Conservation (phyloP, 768 basidiomycete species). For the Lactarius akahatsu region DNA sequence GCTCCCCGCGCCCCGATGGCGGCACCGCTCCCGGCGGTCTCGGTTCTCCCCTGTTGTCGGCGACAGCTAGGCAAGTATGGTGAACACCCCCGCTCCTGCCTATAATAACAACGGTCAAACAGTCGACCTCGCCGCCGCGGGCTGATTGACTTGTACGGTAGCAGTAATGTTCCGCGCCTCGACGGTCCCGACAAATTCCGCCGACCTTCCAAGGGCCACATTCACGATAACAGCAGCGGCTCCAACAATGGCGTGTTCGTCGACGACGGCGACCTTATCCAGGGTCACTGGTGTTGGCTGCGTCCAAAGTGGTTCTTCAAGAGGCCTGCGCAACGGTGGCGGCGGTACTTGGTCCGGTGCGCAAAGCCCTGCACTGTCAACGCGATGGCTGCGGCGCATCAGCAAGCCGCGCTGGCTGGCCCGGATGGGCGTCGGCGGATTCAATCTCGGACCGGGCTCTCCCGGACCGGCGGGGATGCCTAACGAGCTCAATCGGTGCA, state of each 20-base stretch:
- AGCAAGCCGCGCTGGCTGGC: too few relatives aligned
- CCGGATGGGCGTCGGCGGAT: too few relatives aligned
- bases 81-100: slow-evolving; percentile 80
- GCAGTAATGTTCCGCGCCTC: slow-evolving; percentile 78
- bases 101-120: slow-evolving; percentile 35
- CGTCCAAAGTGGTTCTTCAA: too few relatives aligned
- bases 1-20: too few relatives aligned
- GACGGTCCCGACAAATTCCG: slow-evolving; percentile 84
- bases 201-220: slow-evolving; percentile 48
- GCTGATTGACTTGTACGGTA: slow-evolving; percentile 64
- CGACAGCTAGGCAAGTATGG: slow-evolving; percentile 95
- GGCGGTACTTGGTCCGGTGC: too few relatives aligned
- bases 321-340: too few relatives aligned
- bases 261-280: slow-evolving; percentile 52
- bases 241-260: slow-evolving; percentile 44
- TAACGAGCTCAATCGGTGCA: neutral
- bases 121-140: slow-evolving; percentile 55
- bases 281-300: slow-evolving; percentile 36
- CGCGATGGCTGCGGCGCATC: too few relatives aligned
- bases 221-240: too few relatives aligned
- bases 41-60: slow-evolving; percentile 56
- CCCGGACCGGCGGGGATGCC: too few relatives aligned
- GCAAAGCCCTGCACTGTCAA: too few relatives aligned
- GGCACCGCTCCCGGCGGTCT: slow-evolving; percentile 21
- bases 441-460: too few relatives aligned